Evolutionary conservation across 176 grass and related monocot species (phyloP).

Genomic region (Zea mays): Zm-B73-REFERENCE-NAM-5.0 NC_050104.1:3541501-3542000

Average conservation of each 20-base stretch:
- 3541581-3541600: no score
- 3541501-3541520: neutral
- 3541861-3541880: conserved; percentile 41
- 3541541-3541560: no score
- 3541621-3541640: neutral
- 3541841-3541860: conserved; percentile 41
- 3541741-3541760: neutral
- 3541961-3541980: neutral
- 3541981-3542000: neutral
- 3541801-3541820: neutral
- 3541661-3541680: no score
- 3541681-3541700: no score
- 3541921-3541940: neutral
- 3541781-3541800: neutral
- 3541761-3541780: neutral
- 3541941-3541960: neutral
- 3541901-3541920: conserved; percentile 28
- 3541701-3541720: no score
- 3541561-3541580: no score
- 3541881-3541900: conserved; percentile 29
- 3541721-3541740: no score
- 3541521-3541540: neutral
- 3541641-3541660: no score
- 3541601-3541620: neutral
- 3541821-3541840: neutral